A percentile compares a stretch with the other conserved stretches of the same genome.
phyloP scores from a whole-genome alignment of 805 yeast species.

The Gaillardinia entomophila region DNA sequence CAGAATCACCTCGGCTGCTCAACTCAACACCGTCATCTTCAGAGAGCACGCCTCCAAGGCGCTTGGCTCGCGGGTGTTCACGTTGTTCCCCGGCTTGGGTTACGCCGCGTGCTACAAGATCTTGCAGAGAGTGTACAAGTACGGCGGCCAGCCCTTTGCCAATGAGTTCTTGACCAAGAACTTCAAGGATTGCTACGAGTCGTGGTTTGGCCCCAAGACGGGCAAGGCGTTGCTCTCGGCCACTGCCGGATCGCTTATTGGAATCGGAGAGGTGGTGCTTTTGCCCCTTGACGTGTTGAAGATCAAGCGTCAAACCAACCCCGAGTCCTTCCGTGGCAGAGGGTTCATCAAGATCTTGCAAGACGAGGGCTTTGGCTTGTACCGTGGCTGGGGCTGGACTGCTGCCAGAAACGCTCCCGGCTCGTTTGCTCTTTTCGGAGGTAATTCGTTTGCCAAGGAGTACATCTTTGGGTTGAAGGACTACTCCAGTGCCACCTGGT shows the following conservation, averaged over 20 bases:
- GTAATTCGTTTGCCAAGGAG: slow-evolving; percentile 98
- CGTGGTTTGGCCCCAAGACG: slow-evolving; percentile 81
- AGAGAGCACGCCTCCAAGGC: slow-evolving; percentile 72
- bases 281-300: slow-evolving; percentile 94
- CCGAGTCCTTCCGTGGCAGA: slow-evolving; percentile 99
- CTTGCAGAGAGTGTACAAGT: slow-evolving; percentile 94
- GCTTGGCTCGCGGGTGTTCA: slow-evolving; percentile 62
- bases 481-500: slow-evolving; percentile 89
- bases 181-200: slow-evolving; percentile 66
- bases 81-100: slow-evolving; percentile 96
- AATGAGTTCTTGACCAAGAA: slow-evolving; percentile 82
- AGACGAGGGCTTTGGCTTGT: slow-evolving; percentile 91
- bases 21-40: slow-evolving; percentile 84
- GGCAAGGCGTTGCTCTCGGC: slow-evolving; percentile 98
- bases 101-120: slow-evolving; percentile 97
- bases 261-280: slow-evolving; percentile 95
- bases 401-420: slow-evolving; percentile 99
- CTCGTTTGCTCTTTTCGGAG: slow-evolving; percentile 95
- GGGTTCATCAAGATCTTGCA: slow-evolving; percentile 80
- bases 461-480: slow-evolving; percentile 82
- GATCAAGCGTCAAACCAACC: slow-evolving; percentile 98
- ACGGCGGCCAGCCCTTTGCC: slow-evolving; percentile 99
- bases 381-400: slow-evolving; percentile 99
- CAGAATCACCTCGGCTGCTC: slow-evolving; percentile 53
- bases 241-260: slow-evolving; percentile 94